These are phyloP conservation scores for Croton setiger DNA, from an alignment of 441 rosid species.

Conservation along the genomic window DNA sequence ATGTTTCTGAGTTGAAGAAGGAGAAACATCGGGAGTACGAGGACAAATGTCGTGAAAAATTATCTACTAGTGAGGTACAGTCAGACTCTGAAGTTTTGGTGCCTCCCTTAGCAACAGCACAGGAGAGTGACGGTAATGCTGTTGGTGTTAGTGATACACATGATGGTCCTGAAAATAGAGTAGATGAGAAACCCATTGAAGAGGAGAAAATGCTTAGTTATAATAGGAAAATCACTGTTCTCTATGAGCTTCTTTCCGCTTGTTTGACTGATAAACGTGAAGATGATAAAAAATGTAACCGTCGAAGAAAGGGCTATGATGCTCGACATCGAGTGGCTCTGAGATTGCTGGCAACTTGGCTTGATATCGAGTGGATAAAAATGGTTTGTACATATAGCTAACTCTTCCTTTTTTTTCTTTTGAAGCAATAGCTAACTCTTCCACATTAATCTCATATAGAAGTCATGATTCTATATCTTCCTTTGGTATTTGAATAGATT, in stretches of 20 bases:
- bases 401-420: not conserved
- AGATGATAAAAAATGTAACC: slow-evolving; percentile 38
- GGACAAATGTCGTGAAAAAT: slow-evolving; percentile 60
- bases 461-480: slow-evolving; percentile 1
- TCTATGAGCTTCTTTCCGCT: slow-evolving; percentile 83
- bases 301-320: slow-evolving; percentile 75
- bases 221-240: slow-evolving; percentile 66
- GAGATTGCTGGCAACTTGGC: slow-evolving; percentile 79
- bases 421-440: not conserved
- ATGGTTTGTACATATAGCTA: slow-evolving; percentile 53
- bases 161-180: slow-evolving; percentile 23
- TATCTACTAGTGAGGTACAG: slow-evolving; percentile 36
- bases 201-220: slow-evolving; percentile 57
- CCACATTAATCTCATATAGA: not conserved
- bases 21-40: slow-evolving; percentile 60
- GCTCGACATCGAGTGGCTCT: slow-evolving; percentile 88
- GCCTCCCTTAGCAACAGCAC: slow-evolving; percentile 11
- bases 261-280: slow-evolving; percentile 64
- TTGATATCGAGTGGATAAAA: slow-evolving; percentile 69
- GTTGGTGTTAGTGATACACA: slow-evolving; percentile 14
- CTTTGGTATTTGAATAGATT: not conserved
- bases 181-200: slow-evolving; percentile 49
- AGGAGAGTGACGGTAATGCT: slow-evolving; percentile 19
- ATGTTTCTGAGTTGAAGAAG: slow-evolving; percentile 44
- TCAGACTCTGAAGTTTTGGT: slow-evolving; percentile 29